Evolutionary conservation across 768 basidiomycete species (phyloP).

Genomic region (Lactifluus pinguis): DNA sequence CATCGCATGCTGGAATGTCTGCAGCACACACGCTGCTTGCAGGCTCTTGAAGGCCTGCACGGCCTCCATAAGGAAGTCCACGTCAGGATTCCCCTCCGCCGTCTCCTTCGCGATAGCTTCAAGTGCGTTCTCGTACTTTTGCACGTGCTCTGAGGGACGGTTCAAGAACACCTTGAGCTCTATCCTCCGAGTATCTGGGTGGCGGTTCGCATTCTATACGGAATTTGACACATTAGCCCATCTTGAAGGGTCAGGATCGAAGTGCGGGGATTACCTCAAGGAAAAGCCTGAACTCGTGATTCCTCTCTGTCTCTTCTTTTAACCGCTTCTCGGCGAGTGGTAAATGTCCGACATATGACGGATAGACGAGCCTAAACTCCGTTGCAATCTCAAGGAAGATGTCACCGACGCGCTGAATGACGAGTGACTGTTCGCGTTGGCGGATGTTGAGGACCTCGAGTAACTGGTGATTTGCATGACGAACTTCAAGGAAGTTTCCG

Average conservation of each 20-base stretch:
- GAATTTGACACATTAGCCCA: background rate
- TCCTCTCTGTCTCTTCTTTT: constrained; percentile 77
- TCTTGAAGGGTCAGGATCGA: background rate
- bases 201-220: constrained; percentile 34
- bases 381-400: constrained; percentile 81
- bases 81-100: constrained; percentile 68
- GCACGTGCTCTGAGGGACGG: constrained; percentile 71
- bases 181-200: constrained; percentile 48
- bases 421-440: constrained; percentile 72
- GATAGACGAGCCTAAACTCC: constrained; percentile 82
- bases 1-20: constrained; percentile 88
- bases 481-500: constrained; percentile 79
- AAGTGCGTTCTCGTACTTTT: constrained; percentile 75
- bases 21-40: constrained; percentile 70
- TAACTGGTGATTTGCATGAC: constrained; percentile 73
- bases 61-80: constrained; percentile 75
- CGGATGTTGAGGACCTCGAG: constrained; percentile 81
- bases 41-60: constrained; percentile 77
- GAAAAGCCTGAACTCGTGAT: constrained; percentile 74
- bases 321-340: constrained; percentile 80
- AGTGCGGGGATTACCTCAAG: constrained; percentile 51
- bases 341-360: constrained; percentile 75
- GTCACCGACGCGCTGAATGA: constrained; percentile 82
- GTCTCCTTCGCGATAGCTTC: constrained; percentile 86
- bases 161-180: constrained; percentile 76